phyloP scores from a whole-genome alignment of 306 rosid species.

The Carpinus fangiana region DNA sequence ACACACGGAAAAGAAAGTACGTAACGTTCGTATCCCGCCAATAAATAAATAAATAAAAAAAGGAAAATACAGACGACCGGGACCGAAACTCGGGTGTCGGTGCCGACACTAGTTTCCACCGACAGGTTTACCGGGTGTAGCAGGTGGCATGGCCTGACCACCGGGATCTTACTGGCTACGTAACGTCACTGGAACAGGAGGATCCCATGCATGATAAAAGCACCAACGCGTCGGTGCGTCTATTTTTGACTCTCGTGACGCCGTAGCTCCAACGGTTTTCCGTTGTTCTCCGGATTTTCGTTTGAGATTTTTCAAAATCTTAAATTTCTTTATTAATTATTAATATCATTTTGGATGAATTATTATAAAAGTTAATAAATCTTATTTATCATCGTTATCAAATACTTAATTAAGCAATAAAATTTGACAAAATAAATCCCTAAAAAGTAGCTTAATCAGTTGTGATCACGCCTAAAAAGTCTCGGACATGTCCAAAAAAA shows the following conservation, averaged over 20 bases:
- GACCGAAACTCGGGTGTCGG: conserved; percentile 60
- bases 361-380: too few species aligned
- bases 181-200: conserved; percentile 8
- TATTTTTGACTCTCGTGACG: conserved; percentile 23
- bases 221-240: conserved; percentile 28
- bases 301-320: too few species aligned
- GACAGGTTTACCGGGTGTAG: conserved; percentile 29
- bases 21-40: conserved; percentile 9
- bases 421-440: too few species aligned
- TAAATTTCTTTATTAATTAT: too few species aligned
- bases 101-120: conserved; percentile 51
- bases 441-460: too few species aligned
- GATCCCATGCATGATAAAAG: conserved; percentile 4
- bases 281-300: too few species aligned
- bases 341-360: too few species aligned
- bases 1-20: background rate
- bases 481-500: too few species aligned
- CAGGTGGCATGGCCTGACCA: conserved; percentile 3
- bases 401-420: too few species aligned
- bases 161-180: conserved; percentile 13
- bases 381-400: too few species aligned
- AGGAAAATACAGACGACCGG: conserved; percentile 35
- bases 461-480: too few species aligned
- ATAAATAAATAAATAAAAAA: background rate
- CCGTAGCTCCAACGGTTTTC: conserved; percentile 1